Conservation (phyloP, 2,329 filamentous ascomycete genomes). For the Neopestalotiopsis clavispora region DNA sequence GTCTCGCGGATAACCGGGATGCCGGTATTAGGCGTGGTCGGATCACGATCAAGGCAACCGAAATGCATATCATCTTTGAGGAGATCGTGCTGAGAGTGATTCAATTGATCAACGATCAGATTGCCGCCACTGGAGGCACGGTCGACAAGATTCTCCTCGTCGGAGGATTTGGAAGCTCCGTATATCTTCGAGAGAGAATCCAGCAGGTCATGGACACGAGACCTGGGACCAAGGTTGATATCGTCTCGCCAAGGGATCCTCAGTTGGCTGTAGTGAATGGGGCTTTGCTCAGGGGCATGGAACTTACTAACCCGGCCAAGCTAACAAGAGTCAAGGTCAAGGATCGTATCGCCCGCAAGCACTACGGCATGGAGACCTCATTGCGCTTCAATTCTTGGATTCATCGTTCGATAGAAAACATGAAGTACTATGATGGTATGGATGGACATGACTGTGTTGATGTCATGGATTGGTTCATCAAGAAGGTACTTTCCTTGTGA, state of each 20-base stretch:
- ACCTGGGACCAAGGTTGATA: conserved; percentile 34
- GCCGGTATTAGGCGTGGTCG: conserved; percentile 40
- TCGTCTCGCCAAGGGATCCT: conserved; percentile 53
- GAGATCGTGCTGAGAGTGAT: conserved; percentile 49
- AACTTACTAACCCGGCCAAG: conserved; percentile 38
- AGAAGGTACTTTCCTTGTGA: conserved; percentile 30
- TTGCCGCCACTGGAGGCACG: conserved; percentile 44
- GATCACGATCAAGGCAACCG: conserved; percentile 42
- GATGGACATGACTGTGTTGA: conserved; percentile 22
- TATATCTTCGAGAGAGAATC: conserved; percentile 48
- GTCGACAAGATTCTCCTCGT: conserved; percentile 53
- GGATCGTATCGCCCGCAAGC: conserved; percentile 47
- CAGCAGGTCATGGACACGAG: conserved; percentile 27
- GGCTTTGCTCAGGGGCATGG: conserved; percentile 53
- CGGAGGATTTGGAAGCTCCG: conserved; percentile 53
- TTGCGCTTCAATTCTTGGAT: conserved; percentile 13
- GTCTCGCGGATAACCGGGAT: conserved; percentile 40
- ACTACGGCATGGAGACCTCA: conserved; percentile 43
- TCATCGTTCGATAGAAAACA: conserved; percentile 19
- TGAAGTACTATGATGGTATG: conserved; percentile 21
- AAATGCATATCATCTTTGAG: conserved; percentile 48
- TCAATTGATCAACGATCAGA: conserved; percentile 48
- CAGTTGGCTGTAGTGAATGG: conserved; percentile 58
- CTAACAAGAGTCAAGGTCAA: conserved; percentile 43
- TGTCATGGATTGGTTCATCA: conserved; percentile 50